Evolutionary conservation across 2,329 filamentous ascomycete species (phyloP).

Genomic region (Teratosphaeria pseudoeucalypti): DNA sequence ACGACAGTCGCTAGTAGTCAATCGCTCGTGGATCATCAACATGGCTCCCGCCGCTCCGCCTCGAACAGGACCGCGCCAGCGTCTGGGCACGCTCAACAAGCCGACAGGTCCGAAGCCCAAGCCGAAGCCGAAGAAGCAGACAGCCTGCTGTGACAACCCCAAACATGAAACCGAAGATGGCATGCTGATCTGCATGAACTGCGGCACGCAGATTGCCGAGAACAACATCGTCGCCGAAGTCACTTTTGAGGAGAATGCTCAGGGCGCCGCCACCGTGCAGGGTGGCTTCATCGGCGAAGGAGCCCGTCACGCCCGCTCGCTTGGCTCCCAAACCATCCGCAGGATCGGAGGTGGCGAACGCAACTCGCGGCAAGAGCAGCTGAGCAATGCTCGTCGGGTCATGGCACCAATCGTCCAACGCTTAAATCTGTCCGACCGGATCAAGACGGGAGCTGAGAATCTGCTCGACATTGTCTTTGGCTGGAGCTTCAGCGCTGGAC

Average conservation of each 20-base stretch:
- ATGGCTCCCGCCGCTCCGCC: not conserved
- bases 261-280: slow-evolving; percentile 80
- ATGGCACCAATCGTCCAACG: slow-evolving; percentile 30
- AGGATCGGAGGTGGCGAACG: slow-evolving; percentile 37
- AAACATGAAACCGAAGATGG: slow-evolving; percentile 25
- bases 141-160: slow-evolving; percentile 17
- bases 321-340: slow-evolving; percentile 38
- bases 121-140: slow-evolving; percentile 4
- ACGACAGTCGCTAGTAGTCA: not conserved
- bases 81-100: slow-evolving; percentile 3
- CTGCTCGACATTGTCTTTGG: slow-evolving; percentile 44
- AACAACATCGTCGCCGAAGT: slow-evolving; percentile 87
- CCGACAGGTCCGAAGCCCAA: slow-evolving; percentile 1
- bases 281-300: slow-evolving; percentile 80
- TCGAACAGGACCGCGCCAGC: not conserved
- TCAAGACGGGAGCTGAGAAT: slow-evolving; percentile 29
- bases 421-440: slow-evolving; percentile 27
- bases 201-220: slow-evolving; percentile 74
- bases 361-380: slow-evolving; percentile 49
- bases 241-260: slow-evolving; percentile 77
- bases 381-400: slow-evolving; percentile 31
- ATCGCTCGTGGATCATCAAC: not conserved
- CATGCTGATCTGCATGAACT: slow-evolving; percentile 58
- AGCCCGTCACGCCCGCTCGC: slow-evolving; percentile 63
- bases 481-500: slow-evolving; percentile 66